Evolutionary conservation across 139 green algal species (phyloP).

Genomic region (Eudorina sp.): DNA sequence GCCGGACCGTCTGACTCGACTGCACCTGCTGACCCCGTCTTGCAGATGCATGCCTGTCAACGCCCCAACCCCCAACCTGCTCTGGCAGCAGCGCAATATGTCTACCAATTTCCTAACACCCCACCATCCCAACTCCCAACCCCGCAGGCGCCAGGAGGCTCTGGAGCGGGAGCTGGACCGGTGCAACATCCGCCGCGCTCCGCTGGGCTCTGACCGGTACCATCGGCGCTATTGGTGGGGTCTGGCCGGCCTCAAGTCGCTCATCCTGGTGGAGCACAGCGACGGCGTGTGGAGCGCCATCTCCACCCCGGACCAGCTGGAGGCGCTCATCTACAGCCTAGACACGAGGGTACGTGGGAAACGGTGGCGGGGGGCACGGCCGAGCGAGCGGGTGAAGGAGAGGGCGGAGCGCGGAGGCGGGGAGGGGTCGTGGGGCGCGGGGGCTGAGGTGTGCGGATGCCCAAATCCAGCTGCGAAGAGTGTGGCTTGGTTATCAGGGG

Average conservation of each 20-base stretch:
- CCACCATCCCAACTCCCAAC: neutral
- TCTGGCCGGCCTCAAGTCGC: constrained; percentile 49
- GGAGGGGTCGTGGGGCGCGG: too few relatives aligned
- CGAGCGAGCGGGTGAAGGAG: neutral
- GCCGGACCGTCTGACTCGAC: too few relatives aligned
- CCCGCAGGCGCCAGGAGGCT: constrained; percentile 58
- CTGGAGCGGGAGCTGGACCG: constrained; percentile 62
- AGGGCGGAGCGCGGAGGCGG: neutral
- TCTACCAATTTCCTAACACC: too few relatives aligned
- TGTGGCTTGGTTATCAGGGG: too few relatives aligned
- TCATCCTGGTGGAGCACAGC: constrained; percentile 54
- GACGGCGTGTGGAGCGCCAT: constrained; percentile 45
- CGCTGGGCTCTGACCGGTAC: constrained; percentile 76
- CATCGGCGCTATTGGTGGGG: constrained; percentile 76
- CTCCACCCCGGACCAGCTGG: constrained; percentile 58
- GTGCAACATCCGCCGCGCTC: constrained; percentile 60
- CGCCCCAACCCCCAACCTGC: too few relatives aligned
- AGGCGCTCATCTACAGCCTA: constrained; percentile 53
- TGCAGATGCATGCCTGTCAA: too few relatives aligned
- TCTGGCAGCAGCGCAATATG: too few relatives aligned
- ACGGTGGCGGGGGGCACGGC: neutral
- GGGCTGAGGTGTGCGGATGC: too few relatives aligned
- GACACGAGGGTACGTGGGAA: constrained; percentile 19
- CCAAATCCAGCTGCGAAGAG: too few relatives aligned
- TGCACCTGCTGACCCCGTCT: too few relatives aligned